These are phyloP conservation scores for Fomitopsis serialis DNA, from an alignment of 768 basidiomycete genomes.

Conservation along the genomic window DNA sequence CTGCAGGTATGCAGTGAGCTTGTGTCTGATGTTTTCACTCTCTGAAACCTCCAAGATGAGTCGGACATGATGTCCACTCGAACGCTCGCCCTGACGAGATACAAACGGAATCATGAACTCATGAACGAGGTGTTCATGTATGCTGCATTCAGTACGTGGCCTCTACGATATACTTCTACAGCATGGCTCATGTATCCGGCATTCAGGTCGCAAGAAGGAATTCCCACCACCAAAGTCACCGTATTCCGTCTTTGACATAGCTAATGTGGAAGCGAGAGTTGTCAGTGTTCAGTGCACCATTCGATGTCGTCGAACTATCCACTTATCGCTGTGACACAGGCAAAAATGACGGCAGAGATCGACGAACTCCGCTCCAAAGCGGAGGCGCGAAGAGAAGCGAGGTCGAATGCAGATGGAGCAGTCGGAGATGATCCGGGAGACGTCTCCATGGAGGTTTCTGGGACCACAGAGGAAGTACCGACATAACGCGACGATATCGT, in stretches of 20 bases:
- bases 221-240: conserved; percentile 35
- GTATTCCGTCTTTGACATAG: conserved; percentile 56
- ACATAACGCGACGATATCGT: not conserved
- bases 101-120: conserved; percentile 75
- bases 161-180: not conserved
- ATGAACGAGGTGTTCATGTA: conserved; percentile 80
- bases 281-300: conserved; percentile 30
- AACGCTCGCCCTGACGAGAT: conserved; percentile 65
- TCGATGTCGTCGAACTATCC: not conserved
- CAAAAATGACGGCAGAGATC: conserved; percentile 54
- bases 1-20: conserved; percentile 41
- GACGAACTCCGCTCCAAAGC: conserved; percentile 46
- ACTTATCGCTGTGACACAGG: conserved; percentile 24
- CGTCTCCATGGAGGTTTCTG: conserved; percentile 11
- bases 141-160: conserved; percentile 54
- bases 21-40: not conserved
- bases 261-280: conserved; percentile 51
- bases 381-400: conserved; percentile 36
- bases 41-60: conserved; percentile 13
- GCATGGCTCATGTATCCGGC: not conserved
- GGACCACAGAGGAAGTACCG: not conserved
- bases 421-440: conserved; percentile 7
- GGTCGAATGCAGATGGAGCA: conserved; percentile 13
- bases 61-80: conserved; percentile 65
- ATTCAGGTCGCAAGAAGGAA: conserved; percentile 38